Evolutionary conservation across 2,329 filamentous ascomycete genomes (phyloP).

Genomic region (Dothiorella sarmentorum): DNA sequence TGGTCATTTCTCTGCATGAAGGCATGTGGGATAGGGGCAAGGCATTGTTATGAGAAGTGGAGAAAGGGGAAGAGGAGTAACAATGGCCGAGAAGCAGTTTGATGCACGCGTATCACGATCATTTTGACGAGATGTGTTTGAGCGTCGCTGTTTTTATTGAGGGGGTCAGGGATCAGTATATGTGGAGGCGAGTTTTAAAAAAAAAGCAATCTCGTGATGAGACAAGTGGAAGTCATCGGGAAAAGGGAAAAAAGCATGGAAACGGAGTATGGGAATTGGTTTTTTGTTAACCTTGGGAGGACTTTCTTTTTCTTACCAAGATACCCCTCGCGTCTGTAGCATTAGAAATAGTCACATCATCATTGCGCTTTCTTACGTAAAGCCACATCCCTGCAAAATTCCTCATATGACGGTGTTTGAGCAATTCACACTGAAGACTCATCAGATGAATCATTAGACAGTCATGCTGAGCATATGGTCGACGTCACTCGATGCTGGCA

Average conservation of each 20-base stretch:
- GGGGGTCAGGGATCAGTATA: not conserved
- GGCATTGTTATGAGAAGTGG: not conserved
- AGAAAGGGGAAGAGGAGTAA: not conserved
- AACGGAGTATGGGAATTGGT: no score
- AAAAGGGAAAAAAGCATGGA: not conserved
- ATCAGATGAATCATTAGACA: no score
- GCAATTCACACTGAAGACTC: no score
- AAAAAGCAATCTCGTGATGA: not conserved
- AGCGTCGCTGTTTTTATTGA: conserved; percentile 37
- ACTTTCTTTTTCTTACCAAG: not conserved
- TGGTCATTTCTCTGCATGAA: conserved; percentile 26
- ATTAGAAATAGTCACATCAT: not conserved
- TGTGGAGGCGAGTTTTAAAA: conserved; percentile 13
- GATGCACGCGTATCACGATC: conserved; percentile 34
- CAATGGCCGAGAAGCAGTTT: no score
- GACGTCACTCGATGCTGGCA: no score
- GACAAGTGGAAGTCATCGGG: not conserved
- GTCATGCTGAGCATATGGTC: no score
- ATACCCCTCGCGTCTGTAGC: conserved; percentile 5
- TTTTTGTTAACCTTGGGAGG: no score
- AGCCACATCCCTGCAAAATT: no score
- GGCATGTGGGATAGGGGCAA: conserved; percentile 21
- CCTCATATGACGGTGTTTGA: no score
- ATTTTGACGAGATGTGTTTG: conserved; percentile 24
- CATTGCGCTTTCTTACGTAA: not conserved